A percentile compares a stretch with the other conserved stretches of the same genome.
phyloP scores from a whole-genome alignment of 2,329 filamentous ascomycete genomes.

The Talaromyces albobiverticillius region DNA sequence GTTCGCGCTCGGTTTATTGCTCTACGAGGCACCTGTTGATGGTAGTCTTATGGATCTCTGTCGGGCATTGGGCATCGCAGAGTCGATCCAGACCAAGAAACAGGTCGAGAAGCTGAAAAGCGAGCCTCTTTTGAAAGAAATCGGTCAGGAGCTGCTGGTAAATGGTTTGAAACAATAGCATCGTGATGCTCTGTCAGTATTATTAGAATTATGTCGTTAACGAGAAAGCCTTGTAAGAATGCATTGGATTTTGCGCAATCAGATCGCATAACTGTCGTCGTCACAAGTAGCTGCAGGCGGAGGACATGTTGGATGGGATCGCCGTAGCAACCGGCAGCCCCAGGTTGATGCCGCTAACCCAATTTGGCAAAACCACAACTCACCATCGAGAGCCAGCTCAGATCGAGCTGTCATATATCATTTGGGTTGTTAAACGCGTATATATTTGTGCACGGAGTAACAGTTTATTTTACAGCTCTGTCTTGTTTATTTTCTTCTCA shows the following conservation, averaged over 20 bases:
- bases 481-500: not conserved
- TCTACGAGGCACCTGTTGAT: constrained; percentile 66
- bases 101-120: constrained; percentile 55
- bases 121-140: constrained; percentile 56
- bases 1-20: constrained; percentile 70
- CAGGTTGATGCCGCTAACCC: constrained; percentile 17
- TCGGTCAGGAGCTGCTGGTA: constrained; percentile 44
- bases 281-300: too few species aligned
- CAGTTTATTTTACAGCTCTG: not conserved
- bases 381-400: too few species aligned
- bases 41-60: constrained; percentile 80
- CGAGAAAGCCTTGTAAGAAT: too few species aligned
- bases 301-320: too few species aligned
- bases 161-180: constrained; percentile 28
- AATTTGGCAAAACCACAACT: constrained; percentile 27
- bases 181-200: not conserved
- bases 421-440: not conserved
- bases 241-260: too few species aligned
- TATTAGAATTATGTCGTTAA: too few species aligned
- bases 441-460: not conserved
- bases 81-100: constrained; percentile 55
- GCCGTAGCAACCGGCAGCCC: constrained; percentile 15
- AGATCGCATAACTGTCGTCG: too few species aligned
- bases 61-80: constrained; percentile 70
- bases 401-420: not conserved